phyloP scores from a whole-genome alignment of 1,284 basidiomycete genomes.

The Taiwanofungus camphoratus region DNA sequence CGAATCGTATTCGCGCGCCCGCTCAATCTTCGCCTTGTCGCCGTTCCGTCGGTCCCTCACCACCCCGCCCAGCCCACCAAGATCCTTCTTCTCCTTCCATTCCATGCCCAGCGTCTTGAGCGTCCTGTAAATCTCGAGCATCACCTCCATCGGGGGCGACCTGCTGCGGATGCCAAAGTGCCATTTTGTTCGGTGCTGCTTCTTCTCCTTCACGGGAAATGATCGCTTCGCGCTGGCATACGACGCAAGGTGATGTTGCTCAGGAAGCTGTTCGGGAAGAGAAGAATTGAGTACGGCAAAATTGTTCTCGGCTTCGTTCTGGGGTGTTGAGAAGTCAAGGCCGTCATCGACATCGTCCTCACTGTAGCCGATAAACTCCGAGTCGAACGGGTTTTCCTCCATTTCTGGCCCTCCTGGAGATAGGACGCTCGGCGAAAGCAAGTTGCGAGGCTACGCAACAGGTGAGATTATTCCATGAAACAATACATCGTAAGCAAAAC shows the following conservation, averaged over 20 bases:
- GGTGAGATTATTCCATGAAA: conserved; percentile 4
- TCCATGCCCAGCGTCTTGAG: conserved; percentile 94
- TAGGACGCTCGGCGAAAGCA: conserved; percentile 38
- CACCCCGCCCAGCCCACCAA: conserved; percentile 62
- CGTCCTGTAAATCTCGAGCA: conserved; percentile 97
- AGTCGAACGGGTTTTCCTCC: conserved; percentile 72
- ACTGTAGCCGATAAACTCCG: conserved; percentile 56
- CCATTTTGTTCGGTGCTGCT: conserved; percentile 79
- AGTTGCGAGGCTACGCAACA: conserved; percentile 55
- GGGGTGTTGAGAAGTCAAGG: conserved; percentile 53
- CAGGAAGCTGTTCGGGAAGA: conserved; percentile 55
- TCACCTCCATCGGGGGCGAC: conserved; percentile 97
- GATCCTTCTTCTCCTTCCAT: conserved; percentile 81
- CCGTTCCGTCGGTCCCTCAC: conserved; percentile 19
- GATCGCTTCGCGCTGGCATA: conserved; percentile 58
- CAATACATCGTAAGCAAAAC: conserved; percentile 22
- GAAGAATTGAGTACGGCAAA: conserved; percentile 86
- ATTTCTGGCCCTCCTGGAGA: conserved; percentile 49
- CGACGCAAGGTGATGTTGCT: conserved; percentile 52
- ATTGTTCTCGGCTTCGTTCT: conserved; percentile 48
- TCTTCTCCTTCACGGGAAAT: conserved; percentile 52
- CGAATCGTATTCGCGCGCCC: conserved; percentile 63
- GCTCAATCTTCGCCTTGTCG: conserved; percentile 48
- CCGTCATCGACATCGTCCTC: conserved; percentile 62
- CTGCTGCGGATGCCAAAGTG: conserved; percentile 97